Base-by-base conservation (phyloP, 441 rosid species). In the Bruguiera hainesii region DNA sequence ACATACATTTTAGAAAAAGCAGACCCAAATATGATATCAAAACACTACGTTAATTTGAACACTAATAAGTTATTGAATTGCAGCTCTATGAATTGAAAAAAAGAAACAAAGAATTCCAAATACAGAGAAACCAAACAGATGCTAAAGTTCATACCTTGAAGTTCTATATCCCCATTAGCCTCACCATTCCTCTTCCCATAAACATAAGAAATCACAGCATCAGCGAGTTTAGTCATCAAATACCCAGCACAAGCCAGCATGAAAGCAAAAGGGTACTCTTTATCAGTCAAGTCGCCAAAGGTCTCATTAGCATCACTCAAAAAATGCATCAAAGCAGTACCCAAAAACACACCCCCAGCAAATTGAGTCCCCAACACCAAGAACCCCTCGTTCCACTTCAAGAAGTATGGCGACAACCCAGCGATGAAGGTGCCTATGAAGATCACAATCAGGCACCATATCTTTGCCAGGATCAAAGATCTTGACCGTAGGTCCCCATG, bases 271-370 rank as follows among this genome's bases (percentile, higher is more conserved):
- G 97, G 97, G 79, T 91, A 89, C 58, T 72, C 75, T 53, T 82
- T 74, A 0, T 23, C 60, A 0, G 88, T 83, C 86, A 91, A 82
- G 26, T 85, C 87, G 31, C 51, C 71, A 61, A 91, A 91, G 21
- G 88, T 87, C 72, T 79, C 89, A 56, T 89, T 83, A 5, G 96
- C 86, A 72, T 91, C 96, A 7, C 94, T 78, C 76, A 91, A 69
- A 73, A 91, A 91, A 67, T 91, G 97, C 92, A 91, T 89, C 86
- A 89, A 35, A 60, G 94, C 94, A 10, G 97, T 91, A 29, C 89
- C 96, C 20, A 91, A 76, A 51, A 91, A 91, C 66, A 89, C 96
- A 16, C 94, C 96, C 0, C 96, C 94, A 5, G 96, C 92, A 74
- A 91, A 91, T 73, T 89, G 94, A 15, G 94, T 91, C 46, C 97